Base-by-base conservation (phyloP, 257 asterid genomes). In the Buddleja alternifolia region DNA sequence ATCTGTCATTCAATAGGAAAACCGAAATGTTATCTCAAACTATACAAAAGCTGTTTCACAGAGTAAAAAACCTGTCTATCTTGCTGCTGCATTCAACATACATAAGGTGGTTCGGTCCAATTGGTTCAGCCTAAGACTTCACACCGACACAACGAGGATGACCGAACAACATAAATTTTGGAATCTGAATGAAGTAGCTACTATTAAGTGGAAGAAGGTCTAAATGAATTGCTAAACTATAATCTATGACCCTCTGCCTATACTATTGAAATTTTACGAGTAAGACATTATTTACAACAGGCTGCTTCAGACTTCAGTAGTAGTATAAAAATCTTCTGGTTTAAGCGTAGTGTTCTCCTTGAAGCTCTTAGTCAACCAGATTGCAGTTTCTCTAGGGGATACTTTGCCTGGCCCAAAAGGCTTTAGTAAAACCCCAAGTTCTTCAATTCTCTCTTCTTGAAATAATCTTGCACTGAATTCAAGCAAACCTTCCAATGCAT, bases 321-420 rank as follows among this genome's bases (percentile, higher is more conserved):
- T 29, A 5, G 34, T 29, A 29, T 29, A 29, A 17, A 72, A 29
- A 57, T 77, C 85, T 63, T 85, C 96, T 15, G 83, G 84, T 60
- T 76, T 82, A 39, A 77, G 64, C 10, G 86, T 77, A 60, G 86
- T 77, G 57, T 85, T 91, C 77, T 82, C 96, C 75, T 88, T 91
- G 80, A 91, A 82, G 82, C 95, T 88, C 86, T 91, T 91, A 46
- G 96, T 66, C 87, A 91, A 66, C 97, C 97, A 88, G 71, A 90
- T 90, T 16, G 97, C 95, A 54, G 97, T 90, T 90, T 90, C 97
- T 82, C 96, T 82, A 2, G 97, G 96, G 64, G 97, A 90, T 60
- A 84, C 97, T 76, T 90, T 90, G 37, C 88, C 94, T 2, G 87
- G 95, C 59, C 96, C 96, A 70, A 91, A 88, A 52, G 97, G 97